Evolutionary conservation across 2,329 filamentous ascomycete species (phyloP), one percentile per base, ranked within the genome.

Genomic region (Fusarium falciforme): DNA sequence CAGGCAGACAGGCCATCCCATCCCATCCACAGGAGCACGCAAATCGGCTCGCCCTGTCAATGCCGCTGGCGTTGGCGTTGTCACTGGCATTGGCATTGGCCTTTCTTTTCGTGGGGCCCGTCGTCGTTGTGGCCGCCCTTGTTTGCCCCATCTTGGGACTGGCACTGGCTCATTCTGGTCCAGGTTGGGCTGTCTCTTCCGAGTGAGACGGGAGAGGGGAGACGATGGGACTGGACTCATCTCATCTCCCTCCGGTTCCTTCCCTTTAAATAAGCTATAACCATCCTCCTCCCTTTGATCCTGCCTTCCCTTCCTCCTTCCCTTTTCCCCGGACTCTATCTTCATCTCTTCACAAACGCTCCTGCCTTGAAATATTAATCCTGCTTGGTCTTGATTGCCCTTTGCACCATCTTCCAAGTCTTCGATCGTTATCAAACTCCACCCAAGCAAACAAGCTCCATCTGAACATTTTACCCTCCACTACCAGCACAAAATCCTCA

Each of bases 261-360:
- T 69, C 60, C 68, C 68, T 71, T 77, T 70, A 70, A 74, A 76
- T 68, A 69, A 70, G 68, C 67, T 58, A 67, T 63, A 60, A 44
- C 52, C 36, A 69, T 66, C 68, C 61, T 63, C 60, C 64, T 62
- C 72, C 71, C 72, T 70, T 70, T 67, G 64, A 52, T 67, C 58
- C 65, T 27, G 22, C 55, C 40, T 61, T 64, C 54, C 67, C 64
- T 62, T 67, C 61, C 63, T 20, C 44, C 49, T 57, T 58, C 61
- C 65, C 36, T 38, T 66, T 61, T 64, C 68, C 67, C 73, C 67
- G 57, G 68, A 75, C 60, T 66, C 57, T 49, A 60, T 36, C 17
- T 60, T 40, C 35, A 64, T 59, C 42, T 61, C 61, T 38, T 52
- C 66, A 36, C 47, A 29, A 58, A 64, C 57, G 25, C 63, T 62